Evolutionary conservation across 2,329 filamentous ascomycete species (phyloP).

Genomic region (Colletotrichum sp.): DNA sequence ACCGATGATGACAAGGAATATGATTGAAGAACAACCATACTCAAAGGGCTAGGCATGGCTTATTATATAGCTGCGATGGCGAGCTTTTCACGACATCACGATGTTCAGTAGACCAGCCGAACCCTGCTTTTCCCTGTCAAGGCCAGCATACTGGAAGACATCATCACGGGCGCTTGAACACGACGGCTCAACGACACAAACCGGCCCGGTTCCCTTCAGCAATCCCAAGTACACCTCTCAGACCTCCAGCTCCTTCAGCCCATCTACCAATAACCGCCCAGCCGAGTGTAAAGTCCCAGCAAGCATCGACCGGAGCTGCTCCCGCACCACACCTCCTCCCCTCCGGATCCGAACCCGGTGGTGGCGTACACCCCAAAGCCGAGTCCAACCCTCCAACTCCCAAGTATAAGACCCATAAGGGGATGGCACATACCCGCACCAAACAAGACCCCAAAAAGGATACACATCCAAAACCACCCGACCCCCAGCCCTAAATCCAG

Average conservation of each 20-base stretch:
- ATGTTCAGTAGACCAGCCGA: background rate
- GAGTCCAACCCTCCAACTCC: background rate
- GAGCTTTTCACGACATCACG: background rate
- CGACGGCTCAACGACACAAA: fast-evolving
- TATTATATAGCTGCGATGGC: background rate
- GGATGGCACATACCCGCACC: background rate
- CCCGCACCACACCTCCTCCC: background rate
- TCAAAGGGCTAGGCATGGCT: background rate
- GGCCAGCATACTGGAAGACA: background rate
- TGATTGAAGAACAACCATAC: background rate
- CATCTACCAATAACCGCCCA: background rate
- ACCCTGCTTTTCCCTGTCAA: background rate
- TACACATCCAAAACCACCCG: background rate
- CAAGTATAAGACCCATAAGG: no score
- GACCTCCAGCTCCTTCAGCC: background rate
- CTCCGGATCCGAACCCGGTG: background rate
- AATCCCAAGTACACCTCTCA: background rate
- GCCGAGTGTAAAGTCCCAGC: background rate
- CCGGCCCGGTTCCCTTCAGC: background rate
- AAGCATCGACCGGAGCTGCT: background rate
- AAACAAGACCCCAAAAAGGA: background rate
- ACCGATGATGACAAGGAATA: background rate
- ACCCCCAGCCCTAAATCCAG: background rate
- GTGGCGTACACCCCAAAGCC: background rate
- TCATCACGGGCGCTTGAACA: background rate